A percentile compares a stretch with the other conserved stretches of the same genome.
Evolutionary conservation across 768 basidiomycete genomes (phyloP).

Genomic region (Hemileccinum rubropunctum): DNA sequence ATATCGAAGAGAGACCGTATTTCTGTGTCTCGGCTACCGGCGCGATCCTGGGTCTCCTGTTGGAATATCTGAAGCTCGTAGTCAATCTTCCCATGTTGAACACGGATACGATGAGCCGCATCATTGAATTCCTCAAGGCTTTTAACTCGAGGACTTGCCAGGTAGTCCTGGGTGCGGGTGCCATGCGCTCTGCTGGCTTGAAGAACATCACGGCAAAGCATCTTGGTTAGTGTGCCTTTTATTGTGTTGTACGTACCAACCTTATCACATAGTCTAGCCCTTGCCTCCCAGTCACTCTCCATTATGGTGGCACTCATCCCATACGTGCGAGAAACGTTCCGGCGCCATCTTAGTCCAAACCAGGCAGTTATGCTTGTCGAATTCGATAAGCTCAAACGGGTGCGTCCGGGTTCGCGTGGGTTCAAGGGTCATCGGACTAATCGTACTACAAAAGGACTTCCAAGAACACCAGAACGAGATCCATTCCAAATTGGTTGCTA

Average conservation of each 20-base stretch:
- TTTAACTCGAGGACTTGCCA: slow-evolving; percentile 99
- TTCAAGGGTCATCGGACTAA: slow-evolving; percentile 3
- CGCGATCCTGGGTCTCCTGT: slow-evolving; percentile 64
- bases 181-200: slow-evolving; percentile 97
- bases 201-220: slow-evolving; percentile 99
- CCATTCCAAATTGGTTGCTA: slow-evolving; percentile 93
- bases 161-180: slow-evolving; percentile 96
- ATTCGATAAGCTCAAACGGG: slow-evolving; percentile 97
- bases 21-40: slow-evolving; percentile 86
- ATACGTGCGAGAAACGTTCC: slow-evolving; percentile 92
- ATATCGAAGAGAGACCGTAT: slow-evolving; percentile 81
- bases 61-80: slow-evolving; percentile 86
- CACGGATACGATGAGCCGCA: slow-evolving; percentile 91
- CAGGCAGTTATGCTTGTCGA: slow-evolving; percentile 97
- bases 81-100: slow-evolving; percentile 86
- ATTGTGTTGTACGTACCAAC: slow-evolving; percentile 19
- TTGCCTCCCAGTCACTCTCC: slow-evolving; percentile 94
- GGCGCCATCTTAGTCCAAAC: slow-evolving; percentile 89
- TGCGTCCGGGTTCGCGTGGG: slow-evolving; percentile 37
- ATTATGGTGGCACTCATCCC: slow-evolving; percentile 93
- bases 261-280: slow-evolving; percentile 47
- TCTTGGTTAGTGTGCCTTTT: slow-evolving; percentile 56
- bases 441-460: slow-evolving; percentile 62
- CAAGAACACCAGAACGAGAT: slow-evolving; percentile 99
- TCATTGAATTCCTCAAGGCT: slow-evolving; percentile 94